Evolutionary conservation across 495 filamentous ascomycete genomes (phyloP), one percentile per base, ranked within the genome.

Genomic region (Venustampulla echinocandica): DNA sequence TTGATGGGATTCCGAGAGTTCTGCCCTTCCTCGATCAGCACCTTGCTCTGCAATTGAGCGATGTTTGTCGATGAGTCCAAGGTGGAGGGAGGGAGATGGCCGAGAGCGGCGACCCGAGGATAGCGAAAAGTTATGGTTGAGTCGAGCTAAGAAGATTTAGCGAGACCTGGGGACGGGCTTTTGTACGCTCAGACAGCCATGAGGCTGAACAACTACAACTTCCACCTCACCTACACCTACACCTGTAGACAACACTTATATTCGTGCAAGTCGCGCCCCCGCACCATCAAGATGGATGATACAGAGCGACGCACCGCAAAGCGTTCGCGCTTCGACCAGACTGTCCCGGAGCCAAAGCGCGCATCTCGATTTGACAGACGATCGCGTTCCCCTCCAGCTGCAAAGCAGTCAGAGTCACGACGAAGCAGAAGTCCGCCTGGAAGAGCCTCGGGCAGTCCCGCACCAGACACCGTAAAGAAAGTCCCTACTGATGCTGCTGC

Each of bases 261-360:
- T 30, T 30, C n/a, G n/a, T n/a, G n/a, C n/a, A n/a, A 30, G 27
- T 7, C n/a, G n/a, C 27, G 27, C 7, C 28, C 17, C 7, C 43
- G 32, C 17, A 30, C 15, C 13, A 14, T 21, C 42, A 20, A 46
- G 13, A 94, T 93, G 87, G 79, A 82, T 47, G 89, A 93, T 56
- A 76, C 87, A 34, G 83, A 87, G 54, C 75, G 79, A 60, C 82
- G 84, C 44, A 68, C 66, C 50, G 67, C 74, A 10, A 93, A 92
- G 71, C 82, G 89, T 39, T 95, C 89, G 38, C 87, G 89, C 55
- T 95, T 95, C 62, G 89, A 95, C 61, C 82, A 90, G 61, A 89
- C 76, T 32, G 87, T 87, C 56, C 80, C 85, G 4, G 85, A 89
- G 54, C 77, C 77, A 23, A 79, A 79, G 49, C 77, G 82, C 14